A percentile compares a stretch with the other conserved stretches of the same genome.
Evolutionary conservation across 208 protist species (phyloP).

Genomic region (Acanthamoeba quina): DNA sequence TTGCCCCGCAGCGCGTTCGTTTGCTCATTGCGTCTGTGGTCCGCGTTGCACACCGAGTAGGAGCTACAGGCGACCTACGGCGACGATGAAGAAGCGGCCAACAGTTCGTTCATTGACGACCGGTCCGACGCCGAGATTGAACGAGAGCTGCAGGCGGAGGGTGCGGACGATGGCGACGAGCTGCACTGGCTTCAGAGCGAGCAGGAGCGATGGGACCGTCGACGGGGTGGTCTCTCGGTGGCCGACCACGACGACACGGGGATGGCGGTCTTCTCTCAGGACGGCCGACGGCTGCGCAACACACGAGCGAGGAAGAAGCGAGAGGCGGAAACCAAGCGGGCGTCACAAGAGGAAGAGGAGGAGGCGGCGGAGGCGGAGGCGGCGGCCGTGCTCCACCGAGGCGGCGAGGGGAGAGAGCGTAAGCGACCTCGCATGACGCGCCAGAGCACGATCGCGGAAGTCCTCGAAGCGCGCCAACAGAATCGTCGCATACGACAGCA

Average conservation of each 20-base stretch:
- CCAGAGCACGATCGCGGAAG: conserved; percentile 28
- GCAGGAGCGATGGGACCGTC: neutral
- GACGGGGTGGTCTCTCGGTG: neutral
- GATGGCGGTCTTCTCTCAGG: conserved; percentile 35
- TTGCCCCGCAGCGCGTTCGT: neutral
- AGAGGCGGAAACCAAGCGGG: neutral
- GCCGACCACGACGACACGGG: neutral
- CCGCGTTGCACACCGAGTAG: neutral
- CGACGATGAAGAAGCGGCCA: neutral
- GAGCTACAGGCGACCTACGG: neutral
- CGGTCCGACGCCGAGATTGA: conserved; percentile 9
- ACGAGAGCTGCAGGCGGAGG: neutral
- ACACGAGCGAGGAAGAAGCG: conserved; percentile 5
- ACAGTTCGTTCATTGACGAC: conserved; percentile 64
- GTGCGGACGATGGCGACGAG: neutral
- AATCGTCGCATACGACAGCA: too few species aligned
- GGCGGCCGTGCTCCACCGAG: too few species aligned
- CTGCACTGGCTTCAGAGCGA: neutral
- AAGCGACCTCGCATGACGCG: neutral
- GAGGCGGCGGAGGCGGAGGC: neutral
- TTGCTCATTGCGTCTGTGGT: neutral
- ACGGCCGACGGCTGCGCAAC: conserved; percentile 17
- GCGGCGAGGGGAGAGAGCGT: neutral
- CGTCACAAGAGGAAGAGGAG: neutral
- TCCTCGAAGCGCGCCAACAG: neutral